Base-by-base conservation (phyloP, 352 stramenopile species). In the Albugo laibachii region DNA sequence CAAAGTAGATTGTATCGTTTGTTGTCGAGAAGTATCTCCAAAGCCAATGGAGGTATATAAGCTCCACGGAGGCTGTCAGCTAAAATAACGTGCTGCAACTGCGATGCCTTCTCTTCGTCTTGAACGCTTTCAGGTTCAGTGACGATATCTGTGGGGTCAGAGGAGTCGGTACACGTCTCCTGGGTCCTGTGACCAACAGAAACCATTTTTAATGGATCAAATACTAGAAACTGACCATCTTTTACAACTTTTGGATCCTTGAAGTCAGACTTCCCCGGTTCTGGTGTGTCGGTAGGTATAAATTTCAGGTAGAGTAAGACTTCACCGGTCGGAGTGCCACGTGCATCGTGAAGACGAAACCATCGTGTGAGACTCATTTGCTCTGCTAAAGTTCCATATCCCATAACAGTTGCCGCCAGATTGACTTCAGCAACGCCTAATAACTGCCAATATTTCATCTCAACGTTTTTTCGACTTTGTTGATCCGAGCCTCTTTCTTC, bases 261-360 rank as follows among this genome's bases (percentile, higher is more conserved):
- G 8, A 43, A 43, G 16, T 19, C 38, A 24, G 38, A 43, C 8
- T 43, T 24, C 20, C 8, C 38, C 3, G 16, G 8, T 19, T 43
- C 16, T 3, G 16, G 16, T 8, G 8, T 10, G 24, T 31, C 24
- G 35, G 83, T 59, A 3, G 77, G 77, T 13, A 80, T 57, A 43
- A 93, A 93, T 37, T 88, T 66, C 16, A 93, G 48, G 1, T 68
- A 66, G 10, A 93, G 62, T 41, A 89, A 86, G 36, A 93, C 79
- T 50, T 93, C 80, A 5, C 77, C 80, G 0, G 80, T 88, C 1
- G 83, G 53, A 43, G 82, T 78, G 13, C 80, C 80, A 13, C 77
- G 78, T 18, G 65, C 53, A 56, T 93, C 74, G 47, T 80, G 65
- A 34, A 93, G 63, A 19, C 80, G 75, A 52, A 88, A 78, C 80